Evolutionary conservation across 2,329 filamentous ascomycete species (phyloP).

Genomic region (Davidsoniella neocaledoniae): DNA sequence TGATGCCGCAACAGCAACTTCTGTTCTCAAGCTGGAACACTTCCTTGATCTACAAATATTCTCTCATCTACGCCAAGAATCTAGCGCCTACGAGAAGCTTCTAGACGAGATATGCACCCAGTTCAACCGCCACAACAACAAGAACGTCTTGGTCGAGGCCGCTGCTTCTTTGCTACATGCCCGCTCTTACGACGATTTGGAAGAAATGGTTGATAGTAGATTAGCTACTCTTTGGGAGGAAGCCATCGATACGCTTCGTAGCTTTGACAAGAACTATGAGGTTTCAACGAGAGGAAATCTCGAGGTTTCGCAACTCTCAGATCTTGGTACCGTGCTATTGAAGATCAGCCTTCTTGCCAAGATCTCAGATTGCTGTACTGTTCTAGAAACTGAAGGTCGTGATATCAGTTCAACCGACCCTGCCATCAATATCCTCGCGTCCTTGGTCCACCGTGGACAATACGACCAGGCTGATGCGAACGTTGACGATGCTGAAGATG

Average conservation of each 20-base stretch:
- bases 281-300: conserved; percentile 57
- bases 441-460: conserved; percentile 57
- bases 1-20: conserved; percentile 68
- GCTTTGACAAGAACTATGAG: conserved; percentile 53
- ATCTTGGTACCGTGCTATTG: conserved; percentile 56
- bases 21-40: conserved; percentile 72
- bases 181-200: conserved; percentile 70
- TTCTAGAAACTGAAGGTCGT: conserved; percentile 48
- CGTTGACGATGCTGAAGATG: conserved; percentile 61
- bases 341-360: conserved; percentile 68
- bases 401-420: conserved; percentile 30
- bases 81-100: conserved; percentile 60
- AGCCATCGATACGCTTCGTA: conserved; percentile 53
- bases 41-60: conserved; percentile 77
- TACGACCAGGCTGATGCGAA: conserved; percentile 52
- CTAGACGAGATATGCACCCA: conserved; percentile 88
- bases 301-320: conserved; percentile 44
- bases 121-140: conserved; percentile 82
- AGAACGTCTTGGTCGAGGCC: conserved; percentile 69
- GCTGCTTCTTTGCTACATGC: conserved; percentile 70
- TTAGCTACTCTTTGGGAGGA: conserved; percentile 77
- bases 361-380: conserved; percentile 60
- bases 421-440: conserved; percentile 52
- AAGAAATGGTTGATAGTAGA: conserved; percentile 69
- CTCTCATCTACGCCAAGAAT: conserved; percentile 73